These are phyloP conservation scores for Nothophaeocryptopus gaeumannii DNA, from an alignment of 2,329 filamentous ascomycete species.

Conservation along the genomic window DNA sequence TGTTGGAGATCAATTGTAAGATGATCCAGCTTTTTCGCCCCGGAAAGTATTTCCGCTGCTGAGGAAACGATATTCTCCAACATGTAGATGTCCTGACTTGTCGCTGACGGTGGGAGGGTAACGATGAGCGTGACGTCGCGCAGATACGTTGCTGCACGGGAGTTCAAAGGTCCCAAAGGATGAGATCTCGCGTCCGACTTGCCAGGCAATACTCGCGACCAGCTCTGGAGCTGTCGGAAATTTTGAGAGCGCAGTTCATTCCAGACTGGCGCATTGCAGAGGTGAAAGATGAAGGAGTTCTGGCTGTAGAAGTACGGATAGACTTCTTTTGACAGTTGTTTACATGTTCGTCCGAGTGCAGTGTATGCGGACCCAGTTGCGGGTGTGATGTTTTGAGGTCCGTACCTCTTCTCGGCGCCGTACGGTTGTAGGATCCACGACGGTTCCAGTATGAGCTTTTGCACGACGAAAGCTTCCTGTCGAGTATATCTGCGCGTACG, in stretches of 20 bases:
- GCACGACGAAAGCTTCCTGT: not conserved
- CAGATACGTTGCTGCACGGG: conserved; percentile 7
- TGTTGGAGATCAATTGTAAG: conserved; percentile 4
- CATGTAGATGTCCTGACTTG: not conserved
- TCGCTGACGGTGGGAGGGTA: not conserved
- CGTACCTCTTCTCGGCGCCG: too few species aligned
- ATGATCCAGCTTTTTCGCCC: not conserved
- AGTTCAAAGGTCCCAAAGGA: conserved; percentile 2
- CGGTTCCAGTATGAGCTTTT: conserved; percentile 5
- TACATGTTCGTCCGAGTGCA: conserved; percentile 1
- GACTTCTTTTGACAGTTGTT: conserved; percentile 1
- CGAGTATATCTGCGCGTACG: not conserved
- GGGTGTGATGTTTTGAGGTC: not conserved
- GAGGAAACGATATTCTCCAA: not conserved
- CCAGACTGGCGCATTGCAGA: conserved; percentile 1
- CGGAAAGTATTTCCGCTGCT: not conserved
- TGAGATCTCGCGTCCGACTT: not conserved
- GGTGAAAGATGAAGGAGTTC: conserved; percentile 11
- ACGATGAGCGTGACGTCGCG: conserved; percentile 4
- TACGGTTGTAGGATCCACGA: too few species aligned
- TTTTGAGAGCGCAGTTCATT: not conserved
- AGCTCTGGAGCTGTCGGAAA: conserved; percentile 3
- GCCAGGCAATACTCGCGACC: conserved; percentile 3
- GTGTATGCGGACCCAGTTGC: conserved; percentile 1
- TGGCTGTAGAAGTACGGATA: not conserved